Evolutionary conservation across 176 grass and related monocot species (phyloP).

Genomic region (Leersia perrieri): DNA sequence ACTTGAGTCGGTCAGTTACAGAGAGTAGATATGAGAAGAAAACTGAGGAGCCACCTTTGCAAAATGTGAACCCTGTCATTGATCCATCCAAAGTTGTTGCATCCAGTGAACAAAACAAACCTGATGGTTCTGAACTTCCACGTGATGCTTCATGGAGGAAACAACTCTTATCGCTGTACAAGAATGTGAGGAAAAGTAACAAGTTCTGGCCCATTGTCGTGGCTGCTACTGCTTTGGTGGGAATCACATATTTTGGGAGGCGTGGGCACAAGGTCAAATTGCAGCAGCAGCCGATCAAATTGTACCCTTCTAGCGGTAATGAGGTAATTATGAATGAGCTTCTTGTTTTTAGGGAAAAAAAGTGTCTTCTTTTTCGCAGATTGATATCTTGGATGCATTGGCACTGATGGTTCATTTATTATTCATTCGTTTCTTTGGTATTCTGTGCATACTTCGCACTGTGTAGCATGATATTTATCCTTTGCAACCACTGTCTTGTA

Average conservation of each 20-base stretch:
- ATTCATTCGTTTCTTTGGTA: not conserved
- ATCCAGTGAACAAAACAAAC: slow-evolving; percentile 30
- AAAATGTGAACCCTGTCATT: not conserved
- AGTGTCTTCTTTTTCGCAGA: not conserved
- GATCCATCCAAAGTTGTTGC: slow-evolving; percentile 21
- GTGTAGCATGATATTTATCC: not conserved
- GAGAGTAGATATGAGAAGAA: slow-evolving; percentile 4
- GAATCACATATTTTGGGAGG: slow-evolving; percentile 61
- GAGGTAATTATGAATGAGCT: slow-evolving; percentile 45
- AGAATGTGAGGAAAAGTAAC: slow-evolving; percentile 57
- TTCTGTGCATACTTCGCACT: not conserved
- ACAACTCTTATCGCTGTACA: slow-evolving; percentile 53
- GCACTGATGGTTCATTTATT: not conserved
- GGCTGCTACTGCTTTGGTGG: slow-evolving; percentile 58
- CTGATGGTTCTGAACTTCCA: slow-evolving; percentile 31
- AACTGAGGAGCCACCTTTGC: not conserved
- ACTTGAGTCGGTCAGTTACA: slow-evolving; percentile 4
- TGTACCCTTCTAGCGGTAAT: slow-evolving; percentile 38
- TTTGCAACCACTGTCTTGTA: too few species aligned
- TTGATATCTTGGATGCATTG: not conserved
- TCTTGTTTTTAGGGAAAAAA: slow-evolving; percentile 4
- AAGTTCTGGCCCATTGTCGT: slow-evolving; percentile 67
- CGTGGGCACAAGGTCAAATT: slow-evolving; percentile 54
- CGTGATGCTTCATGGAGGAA: slow-evolving; percentile 54
- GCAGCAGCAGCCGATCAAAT: slow-evolving; percentile 45